Evolutionary conservation across 495 filamentous ascomycete species (phyloP).

Genomic region (Achaetomiella virescens): DNA sequence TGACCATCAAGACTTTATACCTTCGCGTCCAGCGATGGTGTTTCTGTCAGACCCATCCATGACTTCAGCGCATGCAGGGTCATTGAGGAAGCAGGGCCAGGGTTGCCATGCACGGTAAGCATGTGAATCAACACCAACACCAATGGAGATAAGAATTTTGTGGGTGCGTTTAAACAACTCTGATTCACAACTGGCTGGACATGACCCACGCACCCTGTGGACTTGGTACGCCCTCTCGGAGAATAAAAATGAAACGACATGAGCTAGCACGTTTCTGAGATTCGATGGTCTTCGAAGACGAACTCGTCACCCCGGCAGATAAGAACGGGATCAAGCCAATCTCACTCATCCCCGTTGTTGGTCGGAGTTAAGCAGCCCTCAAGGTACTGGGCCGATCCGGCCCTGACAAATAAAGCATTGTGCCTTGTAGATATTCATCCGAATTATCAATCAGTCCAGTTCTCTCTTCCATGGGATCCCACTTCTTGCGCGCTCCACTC

Average conservation of each 20-base stretch:
- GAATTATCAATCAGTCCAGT: not conserved
- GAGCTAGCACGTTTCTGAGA: too few species aligned
- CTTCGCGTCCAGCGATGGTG: not conserved
- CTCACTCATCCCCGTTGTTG: not conserved
- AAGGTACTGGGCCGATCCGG: not conserved
- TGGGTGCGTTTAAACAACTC: not conserved
- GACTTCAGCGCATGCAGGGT: not conserved
- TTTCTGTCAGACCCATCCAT: not conserved
- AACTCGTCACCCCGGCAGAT: too few species aligned
- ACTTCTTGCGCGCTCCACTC: too few species aligned
- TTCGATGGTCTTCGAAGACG: too few species aligned
- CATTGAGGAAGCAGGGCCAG: not conserved
- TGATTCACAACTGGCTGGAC: not conserved
- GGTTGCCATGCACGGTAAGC: not conserved
- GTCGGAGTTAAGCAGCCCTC: not conserved
- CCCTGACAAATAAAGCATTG: not conserved
- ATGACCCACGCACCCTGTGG: too few species aligned
- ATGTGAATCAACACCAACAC: not conserved
- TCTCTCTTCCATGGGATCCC: not conserved
- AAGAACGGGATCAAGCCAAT: not conserved
- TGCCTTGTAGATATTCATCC: not conserved
- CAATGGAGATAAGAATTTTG: not conserved
- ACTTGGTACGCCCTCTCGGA: too few species aligned
- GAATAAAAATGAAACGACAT: not conserved
- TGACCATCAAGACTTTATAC: not conserved